These are phyloP conservation scores for Rhizopogon vulgaris DNA, from an alignment of 768 basidiomycete species.

Conservation along the genomic window DNA sequence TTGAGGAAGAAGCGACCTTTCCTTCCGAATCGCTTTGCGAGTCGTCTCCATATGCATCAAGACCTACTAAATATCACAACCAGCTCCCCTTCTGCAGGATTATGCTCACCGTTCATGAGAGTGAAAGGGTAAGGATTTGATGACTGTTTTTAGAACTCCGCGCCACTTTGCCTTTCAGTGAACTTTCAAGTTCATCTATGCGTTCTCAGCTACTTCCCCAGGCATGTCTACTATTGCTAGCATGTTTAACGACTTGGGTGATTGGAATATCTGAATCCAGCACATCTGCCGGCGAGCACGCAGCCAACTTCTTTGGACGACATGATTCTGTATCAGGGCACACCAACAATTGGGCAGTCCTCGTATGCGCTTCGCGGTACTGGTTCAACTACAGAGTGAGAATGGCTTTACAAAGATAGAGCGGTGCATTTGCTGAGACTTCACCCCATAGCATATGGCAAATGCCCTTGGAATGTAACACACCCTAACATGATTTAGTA, in stretches of 20 bases:
- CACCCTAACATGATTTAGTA: not conserved
- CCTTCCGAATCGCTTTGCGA: conserved; percentile 54
- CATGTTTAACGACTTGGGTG: conserved; percentile 31
- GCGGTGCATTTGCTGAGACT: not conserved
- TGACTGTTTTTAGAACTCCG: conserved; percentile 21
- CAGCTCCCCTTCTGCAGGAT: not conserved
- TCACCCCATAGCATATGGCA: conserved; percentile 80
- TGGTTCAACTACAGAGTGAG: conserved; percentile 98
- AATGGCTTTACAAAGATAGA: conserved; percentile 7
- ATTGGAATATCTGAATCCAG: conserved; percentile 20
- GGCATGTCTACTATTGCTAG: conserved; percentile 20
- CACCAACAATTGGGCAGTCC: conserved; percentile 98
- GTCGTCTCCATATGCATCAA: conserved; percentile 60
- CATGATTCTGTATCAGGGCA: conserved; percentile 42
- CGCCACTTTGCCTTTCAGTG: no score
- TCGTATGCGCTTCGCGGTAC: conserved; percentile 90
- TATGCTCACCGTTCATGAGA: conserved; percentile 25
- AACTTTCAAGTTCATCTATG: conserved; percentile 10
- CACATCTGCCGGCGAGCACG: conserved; percentile 24
- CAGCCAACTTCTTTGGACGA: conserved; percentile 41
- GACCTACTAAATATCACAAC: conserved; percentile 32
- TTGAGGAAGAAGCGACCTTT: conserved; percentile 28
- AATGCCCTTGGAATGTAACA: conserved; percentile 94
- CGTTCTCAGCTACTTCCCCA: conserved; percentile 17
- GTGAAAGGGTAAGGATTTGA: conserved; percentile 3